Evolutionary conservation across 2,329 filamentous ascomycete species (phyloP), one percentile per base, ranked within the genome.

Genomic region (Penicillium sp.): DNA sequence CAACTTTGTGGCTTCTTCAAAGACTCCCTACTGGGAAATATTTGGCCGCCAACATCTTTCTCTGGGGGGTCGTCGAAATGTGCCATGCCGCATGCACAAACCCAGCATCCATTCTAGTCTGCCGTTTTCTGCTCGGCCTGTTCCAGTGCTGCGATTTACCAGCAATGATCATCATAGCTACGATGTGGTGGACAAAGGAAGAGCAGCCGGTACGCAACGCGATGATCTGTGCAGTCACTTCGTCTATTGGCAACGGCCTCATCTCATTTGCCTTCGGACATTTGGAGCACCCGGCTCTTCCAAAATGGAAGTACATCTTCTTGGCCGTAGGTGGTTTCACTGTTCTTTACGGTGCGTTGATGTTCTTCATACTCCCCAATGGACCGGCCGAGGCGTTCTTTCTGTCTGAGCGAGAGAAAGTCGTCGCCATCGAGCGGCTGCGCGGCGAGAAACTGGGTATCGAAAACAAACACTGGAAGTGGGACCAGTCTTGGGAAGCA

Each of bases 301-400:
- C 43, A 24, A 46, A 46, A 46, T 46, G 24, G 24, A 46, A 33
- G n/a, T 70, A 64, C 30, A 64, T 66, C 7, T 61, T 66, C 1
- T 55, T 71, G 8, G 26, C 47, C 7, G 28, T 49, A 12, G 47
- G 47, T 18, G 47, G 28, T 14, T 66, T 65, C 2, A 72, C 64
- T 47, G 23, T 42, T 3, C 21, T 14, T 16, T n/a, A 52, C 12
- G 35, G 38, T 86, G 86, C 48, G 82, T 86, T 8, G 69, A 77
- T 12, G 77, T 71, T 64, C 83, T 78, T 69, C 33, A 52, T 52
- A 24, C 78, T 86, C 71, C 83, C 84, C 1, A 85, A 88, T 65
- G 83, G 78, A 24, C 86, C 85, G 0, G 86, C 87, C 82, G 77
- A 82, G 4, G 85, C 85, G 16, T 83, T 84, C 66, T 88, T 83